Base-by-base conservation (phyloP, 305 asterid species). In the Rubia peregrina region DNA sequence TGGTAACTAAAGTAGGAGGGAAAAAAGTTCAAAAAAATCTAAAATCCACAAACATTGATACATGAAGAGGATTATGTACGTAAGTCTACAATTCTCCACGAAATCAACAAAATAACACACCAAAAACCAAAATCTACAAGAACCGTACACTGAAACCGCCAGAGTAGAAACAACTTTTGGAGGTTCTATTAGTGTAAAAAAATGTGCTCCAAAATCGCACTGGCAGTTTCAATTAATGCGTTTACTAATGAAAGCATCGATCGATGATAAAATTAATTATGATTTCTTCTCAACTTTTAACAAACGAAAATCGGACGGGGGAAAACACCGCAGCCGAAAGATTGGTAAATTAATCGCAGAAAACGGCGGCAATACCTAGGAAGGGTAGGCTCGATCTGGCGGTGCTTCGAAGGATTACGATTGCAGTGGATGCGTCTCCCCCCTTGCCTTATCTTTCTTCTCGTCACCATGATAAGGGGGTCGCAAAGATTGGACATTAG, bases 301-400 rank as follows among this genome's bases (percentile, higher is more conserved):
- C 43, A 12, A 61, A 33, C 43, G 43, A 61, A 38, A 7, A 9
- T 60, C 9, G 7, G 9, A 24, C n/a, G 41, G 19, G 6, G 13
- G 14, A 30, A 30, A 30, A 61, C 44, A 14, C 6, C 19, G 49
- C 3, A 26, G 6, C 22, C 26, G 55, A 26, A 64, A 33, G 21
- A 4, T 38, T 1, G 12, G 46, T 2, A 16, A 36, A 6, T 14
- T 9, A 0, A 33, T 3, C 5, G 48, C 13, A 22, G 46, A 17
- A n/a, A 30, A 19, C 17, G 65, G 73, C 55, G 56, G 24, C 21
- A 40, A 42, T 57, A 70, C 73, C 67, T 59, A 57, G 14, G 17
- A 24, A 19, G 7, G 7, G 4, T n/a, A 17, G 17, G 36, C 21
- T 57, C 66, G 73, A 70, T 70, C 43, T 57, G 30, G 2, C 13